These are phyloP conservation scores for Cercospora citrullina DNA, from an alignment of 2,329 filamentous ascomycete genomes.

Conservation along the genomic window DNA sequence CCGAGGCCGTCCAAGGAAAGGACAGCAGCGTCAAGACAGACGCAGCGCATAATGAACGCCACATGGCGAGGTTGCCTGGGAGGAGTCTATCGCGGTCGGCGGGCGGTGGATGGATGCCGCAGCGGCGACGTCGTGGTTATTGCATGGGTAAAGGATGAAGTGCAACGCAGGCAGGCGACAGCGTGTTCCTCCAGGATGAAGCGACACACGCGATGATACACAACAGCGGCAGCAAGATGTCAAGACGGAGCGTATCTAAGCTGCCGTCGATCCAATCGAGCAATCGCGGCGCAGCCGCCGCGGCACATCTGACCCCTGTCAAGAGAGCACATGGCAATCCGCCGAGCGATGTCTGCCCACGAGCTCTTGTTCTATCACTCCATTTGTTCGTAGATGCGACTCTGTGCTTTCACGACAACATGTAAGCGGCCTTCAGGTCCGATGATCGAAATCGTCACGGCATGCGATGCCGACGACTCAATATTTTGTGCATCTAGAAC, in stretches of 20 bases:
- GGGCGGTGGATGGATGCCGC: not conserved
- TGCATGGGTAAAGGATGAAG: not conserved
- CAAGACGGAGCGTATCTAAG: constrained; percentile 2
- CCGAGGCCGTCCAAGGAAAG: constrained; percentile 25
- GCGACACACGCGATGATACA: constrained; percentile 8
- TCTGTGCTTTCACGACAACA: not conserved
- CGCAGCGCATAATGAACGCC: constrained; percentile 28
- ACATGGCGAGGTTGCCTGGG: constrained; percentile 30
- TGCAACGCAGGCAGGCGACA: not conserved
- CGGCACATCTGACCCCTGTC: constrained; percentile 1
- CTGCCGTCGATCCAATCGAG: constrained; percentile 1
- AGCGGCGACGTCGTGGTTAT: constrained; percentile 1
- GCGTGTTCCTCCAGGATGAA: constrained; percentile 2
- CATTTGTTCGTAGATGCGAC: not conserved
- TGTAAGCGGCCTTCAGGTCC: not conserved
- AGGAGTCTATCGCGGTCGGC: not conserved
- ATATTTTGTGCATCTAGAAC: not conserved
- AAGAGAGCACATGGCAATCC: constrained; percentile 1
- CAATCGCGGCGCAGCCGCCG: constrained; percentile 2
- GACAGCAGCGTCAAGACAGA: constrained; percentile 28
- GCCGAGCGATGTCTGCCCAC: not conserved
- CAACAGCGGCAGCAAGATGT: not conserved
- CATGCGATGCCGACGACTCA: not conserved
- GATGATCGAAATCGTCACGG: not conserved
- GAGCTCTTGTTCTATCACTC: not conserved